Evolutionary conservation across 2,329 filamentous ascomycete genomes (phyloP), one percentile per base, ranked within the genome.

Genomic region (Xylaria digitata): DNA sequence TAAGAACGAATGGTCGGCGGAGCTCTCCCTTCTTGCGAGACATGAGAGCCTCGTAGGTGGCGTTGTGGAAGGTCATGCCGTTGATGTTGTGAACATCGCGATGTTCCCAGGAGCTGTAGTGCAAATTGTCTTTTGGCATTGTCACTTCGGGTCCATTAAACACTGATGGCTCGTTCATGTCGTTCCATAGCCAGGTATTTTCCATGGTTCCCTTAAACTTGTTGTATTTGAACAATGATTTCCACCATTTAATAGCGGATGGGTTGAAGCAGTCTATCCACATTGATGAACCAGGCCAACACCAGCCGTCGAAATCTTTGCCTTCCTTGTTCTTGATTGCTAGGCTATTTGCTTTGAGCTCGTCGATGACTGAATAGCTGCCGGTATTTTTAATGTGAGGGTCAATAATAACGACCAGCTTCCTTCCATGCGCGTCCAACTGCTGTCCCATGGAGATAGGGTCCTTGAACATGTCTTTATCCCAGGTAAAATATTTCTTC

Each of bases 161-260:
- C 1, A 99, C 96, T 0, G 96, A 98, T 0, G 96, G 96, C 82
- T 99, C 96, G 77, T 97, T 98, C 96, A 99, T 99, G 79, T 99
- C 96, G 79, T 99, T 99, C 96, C 96, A 99, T 74, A 99, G 89
- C 80, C 93, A 97, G 0, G 93, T 90, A 79, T 98, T 99, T 70
- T 90, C 85, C 73, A 90, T 86, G 1, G 93, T 93, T 54, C 94
- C 94, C 79, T 93, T 92, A 85, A 97, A 99, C 46, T 82, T 87
- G 77, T 93, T 89, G 72, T 96, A 98, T 75, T 92, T 90, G 86
- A 97, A 98, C 11, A 98, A 86, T 2, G 85, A 82, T 72, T 89
- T 91, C 95, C 96, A 99, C 96, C 96, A 99, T 68, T 92, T 88
- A 61, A 92, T 88, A 6, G 94, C 92, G 61, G 91, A 90, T n/a